These are phyloP conservation scores for Hypomyces perniciosus DNA, from an alignment of 2,329 filamentous ascomycete species.

Conservation along the genomic window DNA sequence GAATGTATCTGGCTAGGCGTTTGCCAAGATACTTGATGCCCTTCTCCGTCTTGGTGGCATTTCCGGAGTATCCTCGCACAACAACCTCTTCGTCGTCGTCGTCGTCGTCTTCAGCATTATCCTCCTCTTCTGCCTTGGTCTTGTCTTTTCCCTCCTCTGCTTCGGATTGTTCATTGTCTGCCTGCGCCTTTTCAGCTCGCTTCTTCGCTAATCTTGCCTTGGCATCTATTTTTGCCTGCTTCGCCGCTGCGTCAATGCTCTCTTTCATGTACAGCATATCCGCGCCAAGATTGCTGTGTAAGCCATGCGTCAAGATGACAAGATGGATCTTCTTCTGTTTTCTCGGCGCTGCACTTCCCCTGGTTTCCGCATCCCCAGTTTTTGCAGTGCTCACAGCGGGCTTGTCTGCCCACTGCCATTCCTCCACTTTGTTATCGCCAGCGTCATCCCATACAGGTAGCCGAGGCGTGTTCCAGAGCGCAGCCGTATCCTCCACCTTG, in stretches of 20 bases:
- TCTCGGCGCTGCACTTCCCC: constrained; percentile 24
- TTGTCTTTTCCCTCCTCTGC: neutral
- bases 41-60: constrained; percentile 83
- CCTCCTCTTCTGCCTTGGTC: constrained; percentile 17
- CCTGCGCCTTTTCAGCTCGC: constrained; percentile 23
- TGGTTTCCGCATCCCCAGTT: constrained; percentile 26
- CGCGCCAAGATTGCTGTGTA: constrained; percentile 91
- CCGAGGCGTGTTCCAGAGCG: constrained; percentile 86
- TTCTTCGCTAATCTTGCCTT: constrained; percentile 52
- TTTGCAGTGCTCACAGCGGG: constrained; percentile 29
- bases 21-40: constrained; percentile 98
- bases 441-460: constrained; percentile 60
- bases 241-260: constrained; percentile 81
- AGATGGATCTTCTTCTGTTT: constrained; percentile 79
- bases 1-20: constrained; percentile 81
- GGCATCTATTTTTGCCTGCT: constrained; percentile 65
- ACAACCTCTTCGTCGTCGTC: constrained; percentile 79
- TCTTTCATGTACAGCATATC: constrained; percentile 98
- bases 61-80: constrained; percentile 83
- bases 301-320: constrained; percentile 85
- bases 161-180: constrained; percentile 4
- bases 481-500: constrained; percentile 79
- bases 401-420: constrained; percentile 22
- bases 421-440: constrained; percentile 24
- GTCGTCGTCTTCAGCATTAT: constrained; percentile 41